Percentiles rank a stretch among this genome's conserved stretches.
Conservation (phyloP, 148 eudicot genomes). For the Limonium bicolor region DNA sequence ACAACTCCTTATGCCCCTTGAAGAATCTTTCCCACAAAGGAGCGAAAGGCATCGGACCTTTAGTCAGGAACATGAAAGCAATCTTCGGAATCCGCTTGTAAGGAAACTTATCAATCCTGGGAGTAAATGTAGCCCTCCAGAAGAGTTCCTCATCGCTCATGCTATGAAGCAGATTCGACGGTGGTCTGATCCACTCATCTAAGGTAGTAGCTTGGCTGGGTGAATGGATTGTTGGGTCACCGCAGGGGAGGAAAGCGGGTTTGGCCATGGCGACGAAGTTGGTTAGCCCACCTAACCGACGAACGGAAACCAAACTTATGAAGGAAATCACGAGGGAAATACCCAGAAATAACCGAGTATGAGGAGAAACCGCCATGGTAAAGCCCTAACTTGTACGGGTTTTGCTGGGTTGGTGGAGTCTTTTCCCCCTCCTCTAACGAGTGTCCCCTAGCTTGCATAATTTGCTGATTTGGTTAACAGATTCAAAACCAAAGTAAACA, state of each 20-base stretch:
- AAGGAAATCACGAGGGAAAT: constrained; percentile 45
- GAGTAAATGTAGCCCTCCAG: constrained; percentile 66
- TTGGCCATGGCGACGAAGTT: constrained; percentile 19
- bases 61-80: constrained; percentile 94
- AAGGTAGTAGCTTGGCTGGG: constrained; percentile 26
- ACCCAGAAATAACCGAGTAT: constrained; percentile 38
- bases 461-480: too few species aligned
- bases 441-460: constrained; percentile 29
- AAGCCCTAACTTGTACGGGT: constrained; percentile 41
- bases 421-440: constrained; percentile 70
- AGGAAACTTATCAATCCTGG: constrained; percentile 50
- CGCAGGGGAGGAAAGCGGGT: constrained; percentile 33
- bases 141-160: constrained; percentile 72
- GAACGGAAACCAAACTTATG: constrained; percentile 37
- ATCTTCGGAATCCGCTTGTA: constrained; percentile 58
- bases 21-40: constrained; percentile 95
- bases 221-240: too few species aligned
- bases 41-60: constrained; percentile 88
- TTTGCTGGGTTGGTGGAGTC: constrained; percentile 28
- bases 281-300: constrained; percentile 31
- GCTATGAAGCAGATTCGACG: constrained; percentile 56
- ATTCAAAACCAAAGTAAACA: too few species aligned
- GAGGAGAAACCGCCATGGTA: constrained; percentile 38
- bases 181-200: constrained; percentile 45
- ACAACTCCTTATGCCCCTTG: constrained; percentile 45